Evolutionary conservation across 2,329 filamentous ascomycete species (phyloP).

Genomic region (Samsoniella hepiali): DNA sequence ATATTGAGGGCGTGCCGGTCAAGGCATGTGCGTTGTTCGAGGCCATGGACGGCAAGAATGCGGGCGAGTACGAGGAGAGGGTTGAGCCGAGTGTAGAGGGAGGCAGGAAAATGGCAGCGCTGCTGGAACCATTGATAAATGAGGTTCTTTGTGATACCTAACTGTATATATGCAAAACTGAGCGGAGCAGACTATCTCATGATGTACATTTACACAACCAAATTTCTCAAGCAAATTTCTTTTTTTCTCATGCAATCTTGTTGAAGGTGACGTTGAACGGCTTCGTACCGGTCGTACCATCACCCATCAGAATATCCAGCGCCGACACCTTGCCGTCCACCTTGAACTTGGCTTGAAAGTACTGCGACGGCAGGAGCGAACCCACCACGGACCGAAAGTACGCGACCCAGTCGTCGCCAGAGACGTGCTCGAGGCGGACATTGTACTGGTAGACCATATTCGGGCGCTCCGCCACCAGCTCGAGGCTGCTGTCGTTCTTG

Average conservation of each 20-base stretch:
- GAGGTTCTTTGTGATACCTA: background rate
- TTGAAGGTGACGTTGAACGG: background rate
- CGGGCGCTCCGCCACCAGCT: background rate
- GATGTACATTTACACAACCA: too few relatives aligned
- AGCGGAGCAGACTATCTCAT: too few relatives aligned
- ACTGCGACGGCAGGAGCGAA: background rate
- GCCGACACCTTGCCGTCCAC: background rate
- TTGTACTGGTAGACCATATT: constrained; percentile 2
- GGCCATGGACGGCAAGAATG: constrained; percentile 2
- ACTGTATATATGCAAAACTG: background rate
- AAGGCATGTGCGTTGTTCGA: background rate
- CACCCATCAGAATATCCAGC: background rate
- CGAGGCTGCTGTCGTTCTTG: background rate
- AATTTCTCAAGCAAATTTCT: background rate
- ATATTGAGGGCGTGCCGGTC: background rate
- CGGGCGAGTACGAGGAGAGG: constrained; percentile 5
- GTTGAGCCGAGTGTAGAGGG: constrained; percentile 17
- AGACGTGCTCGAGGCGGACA: background rate
- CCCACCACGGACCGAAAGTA: background rate
- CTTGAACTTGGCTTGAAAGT: background rate
- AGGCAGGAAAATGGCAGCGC: constrained; percentile 11
- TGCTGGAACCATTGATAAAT: background rate
- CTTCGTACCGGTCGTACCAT: background rate
- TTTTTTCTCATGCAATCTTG: background rate
- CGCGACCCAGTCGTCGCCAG: constrained; percentile 1